Evolutionary conservation across 495 filamentous ascomycete species (phyloP).

Genomic region (Neurospora sp.): DNA sequence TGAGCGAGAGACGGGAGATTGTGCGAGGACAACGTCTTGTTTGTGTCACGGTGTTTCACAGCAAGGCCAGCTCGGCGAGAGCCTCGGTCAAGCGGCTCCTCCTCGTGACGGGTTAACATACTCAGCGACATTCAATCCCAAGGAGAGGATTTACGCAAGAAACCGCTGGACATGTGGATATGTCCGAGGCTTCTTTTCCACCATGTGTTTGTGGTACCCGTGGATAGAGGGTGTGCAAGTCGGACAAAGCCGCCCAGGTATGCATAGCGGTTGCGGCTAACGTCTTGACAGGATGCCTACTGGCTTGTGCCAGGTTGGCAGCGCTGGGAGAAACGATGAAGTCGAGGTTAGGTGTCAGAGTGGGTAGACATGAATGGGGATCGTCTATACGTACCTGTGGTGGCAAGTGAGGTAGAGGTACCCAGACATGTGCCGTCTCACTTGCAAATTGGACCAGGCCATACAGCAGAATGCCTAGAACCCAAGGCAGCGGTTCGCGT

Average conservation of each 20-base stretch:
- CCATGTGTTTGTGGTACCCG: not conserved
- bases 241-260: not conserved
- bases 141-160: not conserved
- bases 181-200: not conserved
- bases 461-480: not conserved
- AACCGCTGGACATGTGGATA: not conserved
- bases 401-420: not conserved
- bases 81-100: constrained; percentile 7
- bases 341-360: not conserved
- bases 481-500: not conserved
- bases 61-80: not conserved
- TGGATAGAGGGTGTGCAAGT: not conserved
- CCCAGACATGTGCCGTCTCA: not conserved
- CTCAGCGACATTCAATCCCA: not conserved
- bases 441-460: not conserved
- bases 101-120: constrained; percentile 9
- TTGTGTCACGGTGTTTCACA: constrained; percentile 5
- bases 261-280: constrained; percentile 4
- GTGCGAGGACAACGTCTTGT: constrained; percentile 3
- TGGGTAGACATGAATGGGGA: not conserved
- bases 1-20: constrained; percentile 1
- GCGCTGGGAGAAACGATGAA: not conserved
- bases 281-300: not conserved
- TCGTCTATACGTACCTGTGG: not conserved
- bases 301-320: not conserved